These are phyloP conservation scores for Penicillium fuscoglaucum DNA, from an alignment of 2,329 filamentous ascomycete genomes.

Conservation along the genomic window DNA sequence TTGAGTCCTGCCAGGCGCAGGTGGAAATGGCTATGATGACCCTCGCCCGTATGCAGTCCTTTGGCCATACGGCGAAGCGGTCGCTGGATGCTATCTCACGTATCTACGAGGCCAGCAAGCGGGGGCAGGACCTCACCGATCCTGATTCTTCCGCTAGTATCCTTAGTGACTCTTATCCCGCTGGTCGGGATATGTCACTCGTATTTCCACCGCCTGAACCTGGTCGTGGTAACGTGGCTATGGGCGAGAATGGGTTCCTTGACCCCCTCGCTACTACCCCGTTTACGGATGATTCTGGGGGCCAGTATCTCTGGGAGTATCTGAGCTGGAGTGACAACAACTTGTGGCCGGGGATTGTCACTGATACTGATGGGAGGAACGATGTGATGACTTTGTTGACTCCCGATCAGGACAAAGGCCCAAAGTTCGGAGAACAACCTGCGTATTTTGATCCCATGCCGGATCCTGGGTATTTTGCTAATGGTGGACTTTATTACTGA, in stretches of 20 bases:
- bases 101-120: conserved; percentile 60
- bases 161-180: conserved; percentile 15
- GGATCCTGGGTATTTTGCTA: conserved; percentile 30
- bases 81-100: conserved; percentile 64
- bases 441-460: conserved; percentile 24
- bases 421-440: conserved; percentile 25
- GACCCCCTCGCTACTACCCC: conserved; percentile 27
- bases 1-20: conserved; percentile 53
- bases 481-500: conserved; percentile 30
- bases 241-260: conserved; percentile 25
- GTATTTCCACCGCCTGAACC: conserved; percentile 21
- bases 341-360: conserved; percentile 30
- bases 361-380: conserved; percentile 27
- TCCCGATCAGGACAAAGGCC: conserved; percentile 29
- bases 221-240: conserved; percentile 18
- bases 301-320: conserved; percentile 41
- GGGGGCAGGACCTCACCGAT: conserved; percentile 22
- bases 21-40: conserved; percentile 51
- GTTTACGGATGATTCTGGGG: conserved; percentile 31
- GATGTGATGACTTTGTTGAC: conserved; percentile 28
- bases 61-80: conserved; percentile 63
- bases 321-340: conserved; percentile 41
- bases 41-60: conserved; percentile 58
- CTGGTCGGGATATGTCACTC: conserved; percentile 19
- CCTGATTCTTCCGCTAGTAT: conserved; percentile 13